phyloP scores from a whole-genome alignment of 2,329 filamentous ascomycete genomes.

The Didymella glomerata region DNA sequence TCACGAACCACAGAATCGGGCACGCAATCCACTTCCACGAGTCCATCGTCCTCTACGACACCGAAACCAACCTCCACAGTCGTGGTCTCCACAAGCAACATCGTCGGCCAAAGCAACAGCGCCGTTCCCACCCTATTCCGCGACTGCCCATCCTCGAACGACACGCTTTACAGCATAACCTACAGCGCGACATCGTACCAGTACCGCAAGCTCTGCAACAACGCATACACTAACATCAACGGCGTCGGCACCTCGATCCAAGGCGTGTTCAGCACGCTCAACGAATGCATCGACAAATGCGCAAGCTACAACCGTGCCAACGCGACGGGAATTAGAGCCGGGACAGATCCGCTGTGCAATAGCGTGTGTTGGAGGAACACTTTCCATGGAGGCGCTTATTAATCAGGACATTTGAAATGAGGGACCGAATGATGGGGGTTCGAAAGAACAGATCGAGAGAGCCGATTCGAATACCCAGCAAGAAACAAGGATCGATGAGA shows the following conservation, averaged over 20 bases:
- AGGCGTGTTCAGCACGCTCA: constrained; percentile 8
- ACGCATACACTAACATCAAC: constrained; percentile 19
- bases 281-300: constrained; percentile 27
- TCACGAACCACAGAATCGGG: constrained; percentile 1
- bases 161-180: constrained; percentile 23
- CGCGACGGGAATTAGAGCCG: constrained; percentile 14
- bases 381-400: constrained; percentile 26
- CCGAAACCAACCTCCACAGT: constrained; percentile 8
- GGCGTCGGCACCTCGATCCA: constrained; percentile 8
- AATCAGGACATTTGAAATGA: constrained; percentile 2
- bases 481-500: neutral
- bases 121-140: constrained; percentile 21
- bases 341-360: constrained; percentile 19
- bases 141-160: constrained; percentile 29
- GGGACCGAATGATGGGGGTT: no score
- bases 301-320: constrained; percentile 26
- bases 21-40: neutral
- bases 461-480: neutral
- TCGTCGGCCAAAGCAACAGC: constrained; percentile 22
- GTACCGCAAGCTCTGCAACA: constrained; percentile 23
- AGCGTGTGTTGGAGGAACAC: constrained; percentile 29
- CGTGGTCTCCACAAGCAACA: constrained; percentile 7
- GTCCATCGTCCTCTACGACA: constrained; percentile 6
- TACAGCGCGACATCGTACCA: constrained; percentile 17
- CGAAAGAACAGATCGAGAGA: no score